Evolutionary conservation across 352 stramenopile species (phyloP), one percentile per base, ranked within the genome.

Genomic region (Pythium scleroteichum): DNA sequence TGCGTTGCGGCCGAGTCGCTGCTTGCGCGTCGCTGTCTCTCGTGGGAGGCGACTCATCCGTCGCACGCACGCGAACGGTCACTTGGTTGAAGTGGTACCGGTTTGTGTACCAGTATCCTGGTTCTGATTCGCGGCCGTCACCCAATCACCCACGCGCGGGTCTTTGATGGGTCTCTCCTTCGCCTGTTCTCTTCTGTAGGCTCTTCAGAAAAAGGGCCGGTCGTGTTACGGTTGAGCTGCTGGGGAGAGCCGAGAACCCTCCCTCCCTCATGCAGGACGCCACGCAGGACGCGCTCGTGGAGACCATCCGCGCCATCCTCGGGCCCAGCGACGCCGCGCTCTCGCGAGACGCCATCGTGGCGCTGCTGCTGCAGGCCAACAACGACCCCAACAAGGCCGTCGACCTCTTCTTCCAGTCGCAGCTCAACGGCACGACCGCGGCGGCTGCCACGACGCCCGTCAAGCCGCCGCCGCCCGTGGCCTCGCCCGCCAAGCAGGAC

Each of bases 341-440:
- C 35, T 87, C 84, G 26, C 77, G 78, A 48, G 78, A 90, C 17
- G 75, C 68, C 57, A 90, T 93, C 57, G 45, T 92, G 40, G 68
- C 62, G 69, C 68, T 94, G 49, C 66, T 94, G 7, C n/a, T 59
- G 3, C 58, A 85, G 58, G 82, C 82, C 10, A 69, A 59, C 23
- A 85, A 89, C 59, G 80, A 94, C 61, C 82, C 84, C 16, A 90
- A 94, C 72, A 94, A 94, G 65, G 84, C 82, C 3, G 80, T 94
- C 42, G 82, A 94, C 44, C 53, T 92, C 49, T 92, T 78, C 61
- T 94, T 92, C 71, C 84, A 92, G 64, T 68, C 69, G 5, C 78
- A 86, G 57, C 66, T 50, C 39, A 78, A 76, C 42, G 76, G 74
- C 59, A 66, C 65, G 75, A 86, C 45, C 3, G 12, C 19, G 3